phyloP scores from a whole-genome alignment of 768 basidiomycete genomes.

The Erythrobasidium yunnanense region DNA sequence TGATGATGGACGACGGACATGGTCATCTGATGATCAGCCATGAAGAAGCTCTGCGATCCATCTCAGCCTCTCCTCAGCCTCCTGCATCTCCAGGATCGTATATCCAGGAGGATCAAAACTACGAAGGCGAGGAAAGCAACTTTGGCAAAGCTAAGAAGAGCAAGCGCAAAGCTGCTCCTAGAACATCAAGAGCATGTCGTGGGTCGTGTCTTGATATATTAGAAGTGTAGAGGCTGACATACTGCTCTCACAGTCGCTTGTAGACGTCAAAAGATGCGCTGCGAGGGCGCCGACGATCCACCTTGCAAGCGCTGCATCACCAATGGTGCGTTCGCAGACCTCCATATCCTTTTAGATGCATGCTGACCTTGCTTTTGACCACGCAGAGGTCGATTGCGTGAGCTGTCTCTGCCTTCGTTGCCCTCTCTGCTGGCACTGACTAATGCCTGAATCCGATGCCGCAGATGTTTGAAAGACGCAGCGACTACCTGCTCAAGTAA shows the following conservation, averaged over 20 bases:
- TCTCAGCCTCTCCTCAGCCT: background rate
- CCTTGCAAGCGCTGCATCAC: conserved; percentile 29
- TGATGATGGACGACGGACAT: too few species aligned
- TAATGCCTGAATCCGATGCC: background rate
- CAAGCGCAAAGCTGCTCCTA: conserved; percentile 15
- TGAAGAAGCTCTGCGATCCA: background rate
- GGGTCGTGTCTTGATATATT: background rate
- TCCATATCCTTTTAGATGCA: background rate
- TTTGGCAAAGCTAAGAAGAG: conserved; percentile 21
- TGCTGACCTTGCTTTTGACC: background rate
- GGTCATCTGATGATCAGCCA: too few species aligned
- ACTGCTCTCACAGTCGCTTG: conserved; percentile 26
- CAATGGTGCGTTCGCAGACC: conserved; percentile 5
- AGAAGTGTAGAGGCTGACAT: background rate
- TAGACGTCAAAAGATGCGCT: conserved; percentile 30
- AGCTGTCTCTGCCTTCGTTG: background rate
- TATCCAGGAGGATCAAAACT: background rate
- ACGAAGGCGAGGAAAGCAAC: conserved; percentile 1
- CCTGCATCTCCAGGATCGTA: background rate
- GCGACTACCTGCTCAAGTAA: conserved; percentile 22
- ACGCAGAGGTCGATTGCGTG: conserved; percentile 24
- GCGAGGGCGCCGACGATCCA: conserved; percentile 28
- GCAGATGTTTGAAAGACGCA: conserved; percentile 25
- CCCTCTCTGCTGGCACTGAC: background rate
- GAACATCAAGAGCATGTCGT: conserved; percentile 30